Conservation (phyloP, 2,329 filamentous ascomycete genomes). For the Exophiala sp. region DNA sequence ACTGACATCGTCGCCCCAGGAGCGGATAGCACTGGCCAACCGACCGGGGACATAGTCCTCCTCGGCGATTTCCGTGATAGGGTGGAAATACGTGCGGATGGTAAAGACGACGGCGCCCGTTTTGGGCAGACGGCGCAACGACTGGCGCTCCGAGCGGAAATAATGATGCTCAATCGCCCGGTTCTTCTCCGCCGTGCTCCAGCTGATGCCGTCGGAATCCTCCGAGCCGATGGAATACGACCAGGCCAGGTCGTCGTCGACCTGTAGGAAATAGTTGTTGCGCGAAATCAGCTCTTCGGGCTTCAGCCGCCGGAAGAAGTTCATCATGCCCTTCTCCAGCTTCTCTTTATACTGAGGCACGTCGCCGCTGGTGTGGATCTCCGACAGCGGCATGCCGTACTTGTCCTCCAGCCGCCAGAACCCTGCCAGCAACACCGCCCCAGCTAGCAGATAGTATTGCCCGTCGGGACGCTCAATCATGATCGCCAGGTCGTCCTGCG, state of each 20-base stretch:
- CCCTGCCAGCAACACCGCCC: conserved; percentile 64
- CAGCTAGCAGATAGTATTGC: conserved; percentile 73
- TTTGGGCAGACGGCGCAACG: conserved; percentile 56
- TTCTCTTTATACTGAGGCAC: conserved; percentile 68
- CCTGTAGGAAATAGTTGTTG: conserved; percentile 85
- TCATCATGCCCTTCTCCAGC: conserved; percentile 70
- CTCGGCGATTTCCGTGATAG: conserved; percentile 59
- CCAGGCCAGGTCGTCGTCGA: conserved; percentile 72
- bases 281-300: conserved; percentile 61
- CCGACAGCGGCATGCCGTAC: conserved; percentile 67
- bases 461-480: conserved; percentile 74
- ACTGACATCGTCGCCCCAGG: conserved; percentile 73
- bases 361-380: conserved; percentile 72
- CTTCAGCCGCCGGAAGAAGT: conserved; percentile 68
- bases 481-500: conserved; percentile 77
- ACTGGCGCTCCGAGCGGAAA: conserved; percentile 72
- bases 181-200: conserved; percentile 71
- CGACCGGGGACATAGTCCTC: conserved; percentile 73
- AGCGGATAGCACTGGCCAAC: conserved; percentile 69
- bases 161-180: conserved; percentile 65
- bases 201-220: conserved; percentile 58
- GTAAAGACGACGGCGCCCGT: conserved; percentile 63
- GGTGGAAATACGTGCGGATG: conserved; percentile 73
- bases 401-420: conserved; percentile 83
- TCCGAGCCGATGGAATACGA: conserved; percentile 68